Percentiles rank a stretch among this genome's conserved stretches.
Evolutionary conservation across 2,329 filamentous ascomycete genomes (phyloP).

Genomic region (Colletotrichum sublineola): DNA sequence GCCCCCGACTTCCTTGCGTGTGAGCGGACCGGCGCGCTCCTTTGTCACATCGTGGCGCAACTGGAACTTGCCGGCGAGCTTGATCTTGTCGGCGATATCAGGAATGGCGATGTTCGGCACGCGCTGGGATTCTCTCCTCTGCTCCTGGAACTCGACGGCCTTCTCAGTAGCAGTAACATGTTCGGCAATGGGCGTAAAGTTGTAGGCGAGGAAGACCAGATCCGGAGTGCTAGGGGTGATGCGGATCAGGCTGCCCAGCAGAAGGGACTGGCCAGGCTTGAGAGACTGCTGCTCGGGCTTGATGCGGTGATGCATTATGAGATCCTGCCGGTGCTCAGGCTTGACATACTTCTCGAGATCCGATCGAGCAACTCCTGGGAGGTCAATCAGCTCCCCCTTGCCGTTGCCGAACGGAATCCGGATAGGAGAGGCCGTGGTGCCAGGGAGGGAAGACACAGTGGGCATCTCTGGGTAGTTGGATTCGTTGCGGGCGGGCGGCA

Average conservation of each 20-base stretch:
- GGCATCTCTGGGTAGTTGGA: constrained; percentile 87
- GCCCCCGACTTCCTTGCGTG: constrained; percentile 71
- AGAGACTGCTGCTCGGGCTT: constrained; percentile 80
- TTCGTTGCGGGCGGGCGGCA: constrained; percentile 82
- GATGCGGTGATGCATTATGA: constrained; percentile 85
- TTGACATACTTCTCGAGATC: constrained; percentile 79
- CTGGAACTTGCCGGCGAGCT: constrained; percentile 80
- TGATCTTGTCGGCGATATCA: constrained; percentile 69
- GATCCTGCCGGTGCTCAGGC: constrained; percentile 72
- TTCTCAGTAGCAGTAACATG: constrained; percentile 87
- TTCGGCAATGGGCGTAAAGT: constrained; percentile 83
- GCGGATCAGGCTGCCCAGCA: constrained; percentile 88
- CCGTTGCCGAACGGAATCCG: constrained; percentile 89
- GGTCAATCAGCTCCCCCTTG: constrained; percentile 90
- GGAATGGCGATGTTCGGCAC: constrained; percentile 74
- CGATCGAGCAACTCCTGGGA: constrained; percentile 85
- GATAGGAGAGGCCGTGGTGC: constrained; percentile 95
- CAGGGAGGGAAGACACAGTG: constrained; percentile 85
- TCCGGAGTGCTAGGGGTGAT: constrained; percentile 81
- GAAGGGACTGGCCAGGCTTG: constrained; percentile 81
- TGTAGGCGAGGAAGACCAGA: constrained; percentile 81
- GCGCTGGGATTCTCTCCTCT: constrained; percentile 67
- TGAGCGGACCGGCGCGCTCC: constrained; percentile 80
- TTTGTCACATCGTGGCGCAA: constrained; percentile 88
- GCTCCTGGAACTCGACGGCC: constrained; percentile 78